Conservation (phyloP, 2,329 filamentous ascomycete species). For the Periconia digitata region DNA sequence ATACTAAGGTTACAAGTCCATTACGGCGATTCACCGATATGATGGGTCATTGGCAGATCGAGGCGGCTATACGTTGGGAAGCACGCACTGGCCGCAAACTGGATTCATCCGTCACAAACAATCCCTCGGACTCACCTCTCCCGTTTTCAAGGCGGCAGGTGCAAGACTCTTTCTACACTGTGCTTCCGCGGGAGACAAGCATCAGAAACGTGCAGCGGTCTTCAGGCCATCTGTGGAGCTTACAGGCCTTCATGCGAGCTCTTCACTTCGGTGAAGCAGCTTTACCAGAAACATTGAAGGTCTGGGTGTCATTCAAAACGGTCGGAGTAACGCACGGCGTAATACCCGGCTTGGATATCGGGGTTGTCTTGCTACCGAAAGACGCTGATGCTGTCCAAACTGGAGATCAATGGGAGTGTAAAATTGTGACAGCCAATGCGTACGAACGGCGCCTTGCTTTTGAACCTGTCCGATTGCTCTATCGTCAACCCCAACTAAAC, state of each 20-base stretch:
- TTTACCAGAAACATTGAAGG: conserved; percentile 52
- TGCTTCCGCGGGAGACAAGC: conserved; percentile 48
- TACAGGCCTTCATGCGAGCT: conserved; percentile 59
- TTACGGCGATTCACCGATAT: conserved; percentile 63
- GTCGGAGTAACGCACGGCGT: conserved; percentile 9
- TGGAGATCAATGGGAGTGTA: conserved; percentile 53
- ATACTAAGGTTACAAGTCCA: conserved; percentile 62
- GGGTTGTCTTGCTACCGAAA: conserved; percentile 11
- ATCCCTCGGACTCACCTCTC: conserved; percentile 46
- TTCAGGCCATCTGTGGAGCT: conserved; percentile 52
- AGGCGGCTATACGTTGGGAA: conserved; percentile 62
- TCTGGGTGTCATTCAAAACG: conserved; percentile 27
- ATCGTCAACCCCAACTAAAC: conserved; percentile 19
- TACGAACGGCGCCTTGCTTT: conserved; percentile 35
- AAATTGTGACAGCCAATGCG: conserved; percentile 40
- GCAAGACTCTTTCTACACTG: conserved; percentile 51
- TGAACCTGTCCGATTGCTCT: conserved; percentile 43
- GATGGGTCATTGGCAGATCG: conserved; percentile 65
- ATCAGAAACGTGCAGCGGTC: conserved; percentile 42
- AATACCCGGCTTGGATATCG: conserved; percentile 20
- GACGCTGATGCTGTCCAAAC: conserved; percentile 18
- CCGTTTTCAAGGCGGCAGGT: conserved; percentile 55
- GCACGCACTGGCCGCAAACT: conserved; percentile 48
- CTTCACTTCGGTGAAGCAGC: conserved; percentile 57
- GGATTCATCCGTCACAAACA: conserved; percentile 21